Base-by-base conservation (phyloP, 495 filamentous ascomycete genomes). In the Massariosphaeria phaeospora region DNA sequence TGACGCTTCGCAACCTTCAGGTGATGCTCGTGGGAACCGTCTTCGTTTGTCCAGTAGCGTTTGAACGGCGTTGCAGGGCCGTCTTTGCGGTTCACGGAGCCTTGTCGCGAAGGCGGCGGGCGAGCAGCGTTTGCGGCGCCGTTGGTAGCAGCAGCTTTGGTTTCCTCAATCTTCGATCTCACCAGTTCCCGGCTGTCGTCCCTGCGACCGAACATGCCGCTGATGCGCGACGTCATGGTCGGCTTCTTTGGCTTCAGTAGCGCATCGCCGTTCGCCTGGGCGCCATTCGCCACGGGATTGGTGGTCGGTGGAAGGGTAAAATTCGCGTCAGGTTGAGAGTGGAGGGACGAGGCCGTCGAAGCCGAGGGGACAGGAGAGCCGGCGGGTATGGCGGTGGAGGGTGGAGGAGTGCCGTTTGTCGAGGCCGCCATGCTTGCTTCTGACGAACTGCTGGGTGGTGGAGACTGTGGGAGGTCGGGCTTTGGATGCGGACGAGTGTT, bases 1-100 rank as follows among this genome's bases (percentile, higher is more conserved):
- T 98, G 91, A 41, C 93, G 80, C 67, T 89, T 88, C 44, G 84
- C 83, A 54, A 84, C 86, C 66, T 88, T 91, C 15, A 98, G 80
- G 59, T 88, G 78, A 67, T 98, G 93, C 53, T 86, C 82, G 64
- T 98, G 93, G 8, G 81, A 78, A 62, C 85, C 85, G 57, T 87
- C 80, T 2, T 75, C 67, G 31, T 75, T 67, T 17, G 76, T 51
- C 64, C 81, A 79, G 64, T 85, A 88, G 13, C 85, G 79, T 61
- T 75, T 78, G 75, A 48, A 61, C 55, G 24, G 34, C 21, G 25
- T 60, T 40, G 27, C 45, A 1, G 63, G 31, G 11, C 60, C 51
- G 13, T 66, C 66, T 26, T 63, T 58, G 20, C 61, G 67, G 48
- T 67, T 69, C 2, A 44, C 44, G 23, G 69, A 71, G 13, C 46